Base-by-base conservation (phyloP, 768 basidiomycete genomes). In the Boletus vermiculosoides region DNA sequence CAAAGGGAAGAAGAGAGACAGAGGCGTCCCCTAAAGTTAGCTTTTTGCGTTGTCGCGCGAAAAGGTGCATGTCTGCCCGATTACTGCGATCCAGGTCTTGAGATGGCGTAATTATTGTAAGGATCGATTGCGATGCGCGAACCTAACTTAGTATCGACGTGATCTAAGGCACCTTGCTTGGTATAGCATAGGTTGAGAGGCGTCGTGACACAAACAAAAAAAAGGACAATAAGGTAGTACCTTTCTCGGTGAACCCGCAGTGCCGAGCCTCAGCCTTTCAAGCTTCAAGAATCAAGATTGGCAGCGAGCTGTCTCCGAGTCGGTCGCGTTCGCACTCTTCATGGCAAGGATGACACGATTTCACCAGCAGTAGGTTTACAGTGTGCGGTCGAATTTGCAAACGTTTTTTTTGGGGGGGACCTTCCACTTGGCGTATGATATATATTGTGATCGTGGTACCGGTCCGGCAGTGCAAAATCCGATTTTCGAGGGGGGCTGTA, bases 211-310 rank as follows among this genome's bases (percentile, higher is more conserved):
- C n/a, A n/a, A n/a, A n/a, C n/a, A n/a, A 22, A 41, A 22, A 41
- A 28, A 5, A 42, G 47, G 60, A 63, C 60, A 63, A 63, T 63
- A 62, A 40, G 56, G 45, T 8, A 0, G 13, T 51, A 20, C 34
- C 56, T 20, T 20, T 48, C 37, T 36, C 41, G 52, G 55, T 36
- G 3, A 13, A 9, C 18, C n/a, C 13, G 42, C 51, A 30, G 41
- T 12, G 45, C 40, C 31, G 2, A 20, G 58, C 57, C 39, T 39
- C 42, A 23, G 40, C n/a, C 34, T 30, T 40, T n/a, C 45, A 45
- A 45, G 45, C 9, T 20, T 46, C 25, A 45, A 45, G 45, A 11
- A 13, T 46, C 25, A 45, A 45, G 45, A 11, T 20, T 46, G 30
- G n/a, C 45, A 46, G 18, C 11, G 45, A 39, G 28, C 9, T 16